A percentile compares a stretch with the other conserved stretches of the same genome.
Evolutionary conservation across 1,284 basidiomycete genomes (phyloP).

Genomic region (Meira miltonrushii): DNA sequence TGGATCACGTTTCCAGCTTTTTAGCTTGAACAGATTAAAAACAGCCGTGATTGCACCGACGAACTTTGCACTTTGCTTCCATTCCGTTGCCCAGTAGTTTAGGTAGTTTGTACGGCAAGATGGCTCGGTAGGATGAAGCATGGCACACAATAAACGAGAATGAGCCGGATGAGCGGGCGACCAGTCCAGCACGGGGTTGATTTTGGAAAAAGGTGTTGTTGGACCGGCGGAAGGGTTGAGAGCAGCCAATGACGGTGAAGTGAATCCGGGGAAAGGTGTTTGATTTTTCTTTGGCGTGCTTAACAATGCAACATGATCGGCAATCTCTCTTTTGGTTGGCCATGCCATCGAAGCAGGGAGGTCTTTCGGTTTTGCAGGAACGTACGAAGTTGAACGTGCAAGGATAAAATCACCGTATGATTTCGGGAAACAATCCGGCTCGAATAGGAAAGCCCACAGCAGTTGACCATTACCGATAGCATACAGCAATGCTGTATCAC

Average conservation of each 20-base stretch:
- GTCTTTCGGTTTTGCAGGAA: slow-evolving; percentile 33
- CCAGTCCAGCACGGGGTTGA: slow-evolving; percentile 44
- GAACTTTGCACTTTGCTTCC: slow-evolving; percentile 35
- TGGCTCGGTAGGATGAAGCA: slow-evolving; percentile 41
- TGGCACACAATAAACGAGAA: slow-evolving; percentile 30
- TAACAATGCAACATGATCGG: slow-evolving; percentile 32
- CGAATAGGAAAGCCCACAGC: slow-evolving; percentile 40
- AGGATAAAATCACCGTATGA: slow-evolving; percentile 21
- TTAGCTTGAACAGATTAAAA: slow-evolving; percentile 16
- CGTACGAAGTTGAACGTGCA: slow-evolving; percentile 33
- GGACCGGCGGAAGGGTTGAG: slow-evolving; percentile 30
- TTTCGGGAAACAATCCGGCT: slow-evolving; percentile 31
- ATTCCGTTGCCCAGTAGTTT: slow-evolving; percentile 29
- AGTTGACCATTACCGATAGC: slow-evolving; percentile 42
- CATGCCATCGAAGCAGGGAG: slow-evolving; percentile 32
- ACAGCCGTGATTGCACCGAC: slow-evolving; percentile 22
- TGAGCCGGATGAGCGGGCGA: slow-evolving; percentile 42
- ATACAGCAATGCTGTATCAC: slow-evolving; percentile 34
- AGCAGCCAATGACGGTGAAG: slow-evolving; percentile 38
- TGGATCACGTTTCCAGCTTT: slow-evolving; percentile 31
- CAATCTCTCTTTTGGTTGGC: slow-evolving; percentile 30
- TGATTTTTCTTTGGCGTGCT: slow-evolving; percentile 25
- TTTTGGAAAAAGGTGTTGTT: slow-evolving; percentile 22
- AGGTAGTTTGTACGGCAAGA: slow-evolving; percentile 30
- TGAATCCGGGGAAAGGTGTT: slow-evolving; percentile 36